These are phyloP conservation scores for Nigrospora sphaerica DNA, from an alignment of 2,329 filamentous ascomycete species.

Conservation along the genomic window DNA sequence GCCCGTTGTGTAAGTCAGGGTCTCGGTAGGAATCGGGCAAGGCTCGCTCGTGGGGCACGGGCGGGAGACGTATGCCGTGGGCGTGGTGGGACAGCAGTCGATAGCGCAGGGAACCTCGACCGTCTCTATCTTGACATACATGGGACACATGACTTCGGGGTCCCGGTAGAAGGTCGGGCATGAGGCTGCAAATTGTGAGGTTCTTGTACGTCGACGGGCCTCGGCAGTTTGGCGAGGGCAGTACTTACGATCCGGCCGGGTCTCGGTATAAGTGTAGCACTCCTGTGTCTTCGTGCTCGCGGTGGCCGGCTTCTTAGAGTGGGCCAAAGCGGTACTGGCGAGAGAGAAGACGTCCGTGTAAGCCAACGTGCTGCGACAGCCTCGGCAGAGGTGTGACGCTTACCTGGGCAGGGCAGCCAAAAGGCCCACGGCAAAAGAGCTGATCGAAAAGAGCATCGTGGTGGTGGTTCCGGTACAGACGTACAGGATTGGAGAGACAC, in stretches of 20 bases:
- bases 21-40: conserved; percentile 17
- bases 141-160: conserved; percentile 16
- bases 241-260: background rate
- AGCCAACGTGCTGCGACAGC: too few relatives aligned
- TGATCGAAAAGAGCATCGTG: too few relatives aligned
- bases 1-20: conserved; percentile 19
- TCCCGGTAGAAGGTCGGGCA: conserved; percentile 17
- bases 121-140: conserved; percentile 22
- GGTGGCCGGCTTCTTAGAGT: background rate
- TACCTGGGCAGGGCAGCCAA: too few relatives aligned
- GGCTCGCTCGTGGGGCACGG: conserved; percentile 17
- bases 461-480: too few relatives aligned
- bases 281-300: background rate
- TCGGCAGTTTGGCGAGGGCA: conserved; percentile 1
- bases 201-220: background rate
- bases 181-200: conserved; percentile 6
- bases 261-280: background rate
- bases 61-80: conserved; percentile 13
- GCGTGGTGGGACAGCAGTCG: conserved; percentile 29
- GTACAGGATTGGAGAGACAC: too few relatives aligned
- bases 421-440: too few relatives aligned
- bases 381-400: too few relatives aligned
- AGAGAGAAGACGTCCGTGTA: too few relatives aligned
- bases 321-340: too few relatives aligned
- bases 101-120: conserved; percentile 26